phyloP scores from a whole-genome alignment of 305 asterid genomes.

The Fraxinus dipetala region DNA sequence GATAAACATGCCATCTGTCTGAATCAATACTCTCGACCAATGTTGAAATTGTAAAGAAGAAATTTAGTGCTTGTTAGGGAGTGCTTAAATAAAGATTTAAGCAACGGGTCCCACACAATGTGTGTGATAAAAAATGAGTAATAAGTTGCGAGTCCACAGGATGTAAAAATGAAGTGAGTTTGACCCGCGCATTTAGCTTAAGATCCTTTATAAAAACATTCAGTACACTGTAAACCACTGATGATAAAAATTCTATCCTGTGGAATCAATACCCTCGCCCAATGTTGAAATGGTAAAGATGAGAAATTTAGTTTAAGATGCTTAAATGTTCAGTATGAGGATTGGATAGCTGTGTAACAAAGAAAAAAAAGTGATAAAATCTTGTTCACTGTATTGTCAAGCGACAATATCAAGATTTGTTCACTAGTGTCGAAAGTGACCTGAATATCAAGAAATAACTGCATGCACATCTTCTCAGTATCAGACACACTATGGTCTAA shows the following conservation, averaged over 20 bases:
- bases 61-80: too few relatives aligned
- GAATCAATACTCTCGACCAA: neutral
- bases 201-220: too few relatives aligned
- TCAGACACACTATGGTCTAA: conserved; percentile 77
- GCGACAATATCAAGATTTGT: too few relatives aligned
- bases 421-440: conserved; percentile 29
- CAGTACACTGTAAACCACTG: neutral
- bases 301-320: too few relatives aligned
- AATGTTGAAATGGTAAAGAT: too few relatives aligned
- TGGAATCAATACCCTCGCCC: neutral
- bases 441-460: conserved; percentile 92
- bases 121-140: too few relatives aligned
- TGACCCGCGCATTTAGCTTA: too few relatives aligned
- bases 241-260: neutral
- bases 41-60: too few relatives aligned
- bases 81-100: too few relatives aligned
- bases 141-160: too few relatives aligned
- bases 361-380: neutral
- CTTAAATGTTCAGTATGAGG: neutral
- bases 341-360: neutral
- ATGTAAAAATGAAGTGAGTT: too few relatives aligned
- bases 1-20: neutral
- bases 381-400: neutral
- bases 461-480: conserved; percentile 90
- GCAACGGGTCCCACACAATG: too few relatives aligned